Percentiles rank a stretch among this genome's conserved stretches.
Evolutionary conservation across 306 rosid species (phyloP).

Genomic region (Mucuna pruriens): DNA sequence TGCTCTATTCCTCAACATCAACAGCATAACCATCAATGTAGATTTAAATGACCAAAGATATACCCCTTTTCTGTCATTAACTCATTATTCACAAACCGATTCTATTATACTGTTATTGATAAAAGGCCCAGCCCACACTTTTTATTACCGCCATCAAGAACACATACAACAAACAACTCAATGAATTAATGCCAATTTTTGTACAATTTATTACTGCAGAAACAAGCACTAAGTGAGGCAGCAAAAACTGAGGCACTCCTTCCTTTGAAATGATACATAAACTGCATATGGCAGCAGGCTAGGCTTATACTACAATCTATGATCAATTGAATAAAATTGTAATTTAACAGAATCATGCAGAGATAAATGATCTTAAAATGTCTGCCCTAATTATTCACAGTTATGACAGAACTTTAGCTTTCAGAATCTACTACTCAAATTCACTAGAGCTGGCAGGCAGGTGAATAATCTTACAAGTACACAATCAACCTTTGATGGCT

Average conservation of each 20-base stretch:
- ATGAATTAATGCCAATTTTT: conserved; percentile 17
- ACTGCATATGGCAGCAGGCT: conserved; percentile 1
- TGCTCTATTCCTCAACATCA: conserved; percentile 17
- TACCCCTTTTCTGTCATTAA: conserved; percentile 6
- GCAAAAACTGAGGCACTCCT: background rate
- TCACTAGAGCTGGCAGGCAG: conserved; percentile 3
- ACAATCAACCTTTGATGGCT: background rate
- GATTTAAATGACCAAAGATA: background rate
- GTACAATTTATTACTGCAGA: background rate
- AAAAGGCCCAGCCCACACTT: background rate
- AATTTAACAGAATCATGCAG: conserved; percentile 18
- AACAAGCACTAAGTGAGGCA: background rate
- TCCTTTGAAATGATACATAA: background rate
- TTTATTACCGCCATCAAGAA: conserved; percentile 7
- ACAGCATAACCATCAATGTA: conserved; percentile 18
- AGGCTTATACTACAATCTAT: conserved; percentile 3
- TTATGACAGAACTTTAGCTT: background rate
- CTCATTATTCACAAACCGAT: conserved; percentile 27
- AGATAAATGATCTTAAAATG: conserved; percentile 9
- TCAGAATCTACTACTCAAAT: conserved; percentile 12
- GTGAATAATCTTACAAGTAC: background rate
- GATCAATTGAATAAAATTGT: background rate
- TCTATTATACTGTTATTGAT: conserved; percentile 16
- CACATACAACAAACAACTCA: conserved; percentile 12
- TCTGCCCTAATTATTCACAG: conserved; percentile 9